These are phyloP conservation scores for Plenodomus biglobosus DNA, from an alignment of 2,329 filamentous ascomycete genomes.

Conservation along the genomic window DNA sequence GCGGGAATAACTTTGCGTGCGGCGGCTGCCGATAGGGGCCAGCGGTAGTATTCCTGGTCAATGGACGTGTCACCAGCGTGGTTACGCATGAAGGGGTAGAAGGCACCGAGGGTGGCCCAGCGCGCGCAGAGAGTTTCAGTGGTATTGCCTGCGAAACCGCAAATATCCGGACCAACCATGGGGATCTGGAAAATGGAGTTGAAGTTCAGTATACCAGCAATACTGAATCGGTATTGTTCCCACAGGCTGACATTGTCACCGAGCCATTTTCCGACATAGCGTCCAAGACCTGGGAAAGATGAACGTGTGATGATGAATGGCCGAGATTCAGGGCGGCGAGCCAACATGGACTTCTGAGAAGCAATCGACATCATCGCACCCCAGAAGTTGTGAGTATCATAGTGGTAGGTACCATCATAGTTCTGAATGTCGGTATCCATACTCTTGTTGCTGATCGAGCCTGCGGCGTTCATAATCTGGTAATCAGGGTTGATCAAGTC, in stretches of 20 bases:
- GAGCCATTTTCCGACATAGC: slow-evolving; percentile 60
- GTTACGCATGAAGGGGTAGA: slow-evolving; percentile 73
- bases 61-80: slow-evolving; percentile 61
- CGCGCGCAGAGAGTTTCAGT: slow-evolving; percentile 70
- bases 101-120: slow-evolving; percentile 73
- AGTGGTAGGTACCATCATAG: slow-evolving; percentile 66
- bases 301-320: slow-evolving; percentile 74
- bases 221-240: slow-evolving; percentile 47
- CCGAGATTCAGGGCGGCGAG: slow-evolving; percentile 62
- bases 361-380: slow-evolving; percentile 72
- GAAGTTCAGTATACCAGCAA: slow-evolving; percentile 48
- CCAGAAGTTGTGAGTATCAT: slow-evolving; percentile 76
- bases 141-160: slow-evolving; percentile 69
- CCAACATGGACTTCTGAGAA: slow-evolving; percentile 67
- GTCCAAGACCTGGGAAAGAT: slow-evolving; percentile 72
- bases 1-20: slow-evolving; percentile 68
- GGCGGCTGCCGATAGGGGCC: slow-evolving; percentile 58
- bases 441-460: slow-evolving; percentile 50
- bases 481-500: slow-evolving; percentile 68
- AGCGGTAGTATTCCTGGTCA: slow-evolving; percentile 63
- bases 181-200: slow-evolving; percentile 50
- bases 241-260: slow-evolving; percentile 55
- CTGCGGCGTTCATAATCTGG: slow-evolving; percentile 59
- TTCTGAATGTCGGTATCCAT: slow-evolving; percentile 69
- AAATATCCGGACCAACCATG: slow-evolving; percentile 63